Base-by-base conservation (phyloP, 2,329 filamentous ascomycete genomes). In the Botrytis byssoidea region DNA sequence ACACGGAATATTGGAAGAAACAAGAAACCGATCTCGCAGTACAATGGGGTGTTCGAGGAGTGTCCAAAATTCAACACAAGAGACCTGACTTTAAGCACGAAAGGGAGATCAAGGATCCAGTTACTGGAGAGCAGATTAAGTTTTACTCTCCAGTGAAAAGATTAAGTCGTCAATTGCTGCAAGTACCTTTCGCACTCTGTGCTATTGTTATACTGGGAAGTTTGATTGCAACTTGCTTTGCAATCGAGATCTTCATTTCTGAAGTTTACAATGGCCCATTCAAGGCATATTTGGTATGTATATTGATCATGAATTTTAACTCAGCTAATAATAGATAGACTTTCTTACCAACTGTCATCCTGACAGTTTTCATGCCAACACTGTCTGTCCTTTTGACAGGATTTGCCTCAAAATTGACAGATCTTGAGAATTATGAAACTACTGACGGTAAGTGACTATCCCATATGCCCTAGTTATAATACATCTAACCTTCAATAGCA, bases 1-100 rank as follows among this genome's bases (percentile, higher is more conserved):
- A 98, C 80, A 92, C 97, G 73, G 95, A 98, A 81, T 97, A 93
- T 83, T 98, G 95, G 95, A 97, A 97, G 84, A 92, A 95, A 79
- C 93, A 97, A 82, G 94, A 98, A 82, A 86, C 91, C 1, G 95
- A 98, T 80, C 86, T 98, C 12, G 91, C 92, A 14, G 89, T 97
- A 25, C 89, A 93, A 78, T 98, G 95, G 95, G 92, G 93, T 22
- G 94, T 97, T 4, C 90, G 92, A 69, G 92, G 93, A 10, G 94
- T 97, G 1, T 95, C 93, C 6, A 88, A 86, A 68, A 93, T 98
- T 71, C 93, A 97, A 79, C 89, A 89, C 61, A 92, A 91, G 77
- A 88, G 94, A 65, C 88, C 89, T 51, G 88, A 95, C 79, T 98
- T 97, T 82, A 83, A 89, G 77, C 93, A 93, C 83, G 94, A 97